Evolutionary conservation across 192 early-diverging fungal species (phyloP), one percentile per base, ranked within the genome.

Genomic region (Coemansia sp.): DNA sequence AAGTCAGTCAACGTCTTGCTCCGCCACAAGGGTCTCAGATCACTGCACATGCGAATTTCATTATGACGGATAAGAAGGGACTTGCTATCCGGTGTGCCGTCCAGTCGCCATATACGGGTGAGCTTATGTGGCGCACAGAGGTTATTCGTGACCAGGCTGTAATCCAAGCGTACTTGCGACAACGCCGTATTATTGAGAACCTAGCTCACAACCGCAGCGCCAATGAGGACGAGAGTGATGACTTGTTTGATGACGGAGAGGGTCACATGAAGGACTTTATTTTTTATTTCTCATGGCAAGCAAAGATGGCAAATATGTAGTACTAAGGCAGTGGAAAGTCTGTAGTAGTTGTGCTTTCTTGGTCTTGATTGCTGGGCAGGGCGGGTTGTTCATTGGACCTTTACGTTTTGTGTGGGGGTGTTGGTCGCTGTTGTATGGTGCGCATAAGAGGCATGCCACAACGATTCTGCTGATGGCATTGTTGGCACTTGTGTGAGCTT

Each of bases 161-260:
- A 1, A 92, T 97, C 40, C 96, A 96, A 69, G 92, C 93, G n/a
- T 98, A 98, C 65, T 78, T 97, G 67, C 86, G 93, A 15, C 93
- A 98, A 49, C 84, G 93, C 8, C 87, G 89, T 47, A 75, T 94
- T 65, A 95, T 96, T 27, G 24, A 97, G 71, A 89, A 77, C 12
- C 27, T 68, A 38, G 75, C 80, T 12, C 49, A 69, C 42, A 46
- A 62, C 7, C 38, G 61, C 44, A 62, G 75, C 33, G 66, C 54
- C 13, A 72, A 71, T 24, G 66, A 64, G 24, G 70, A 68, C 38
- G 63, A 66, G 18, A 40, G 52, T 60, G 67, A 27, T 34, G 68
- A 44, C 7, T 51, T 52, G 52, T 72, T 66, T 47, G 63, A 54
- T 3, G 42, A 27, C 40, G 38, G 20, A 13, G 76, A 68, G 52